Base-by-base conservation (phyloP, 2,329 filamentous ascomycete species). In the Epichloe amarillans region DNA sequence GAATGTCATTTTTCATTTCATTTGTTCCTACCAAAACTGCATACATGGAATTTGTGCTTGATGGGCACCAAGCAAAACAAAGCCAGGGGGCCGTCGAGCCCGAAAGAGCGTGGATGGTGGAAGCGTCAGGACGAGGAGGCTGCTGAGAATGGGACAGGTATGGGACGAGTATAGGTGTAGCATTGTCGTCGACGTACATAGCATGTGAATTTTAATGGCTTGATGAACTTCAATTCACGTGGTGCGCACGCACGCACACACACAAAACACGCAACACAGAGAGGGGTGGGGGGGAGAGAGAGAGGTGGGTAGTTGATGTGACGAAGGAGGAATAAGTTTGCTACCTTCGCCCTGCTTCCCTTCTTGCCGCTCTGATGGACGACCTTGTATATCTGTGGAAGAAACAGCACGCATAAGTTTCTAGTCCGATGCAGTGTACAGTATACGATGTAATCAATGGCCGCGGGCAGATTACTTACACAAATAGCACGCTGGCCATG, bases 401-500 rank as follows among this genome's bases (percentile, higher is more conserved):
- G 44, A 14, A 21, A 5, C 3, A 12, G 33, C 17, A 11, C 35
- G 12, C 26, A 21, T 40, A 17, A 40, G 37, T 21, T 41, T 39
- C 23, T 46, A 35, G 38, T 49, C 10, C 45, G 11, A 33, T 46
- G 5, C 8, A 3, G 37, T 5, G 11, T 41, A 21, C 10, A 11
- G 11, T 5, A 11, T 12, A 41, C 10, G 39, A 12, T 21, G 17
- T 12, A 6, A 10, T 40, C 10, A 21, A 19, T 17, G 8, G 17
- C 39, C 10, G 2, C 3, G 26, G 4, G 11, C 21, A 14, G 10
- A 46, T 53, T 10, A 21, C 67, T 58, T 62, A 73, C 64, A 71
- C 71, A 52, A 77, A 72, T 21, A 77, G 63, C 12, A 77, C 60
- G 45, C 68, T 65, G 3, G 75, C 75, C 75, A 78, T 78, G 17